Evolutionary conservation across 2,329 filamentous ascomycete species (phyloP).

Genomic region (Aureobasidium vineae): DNA sequence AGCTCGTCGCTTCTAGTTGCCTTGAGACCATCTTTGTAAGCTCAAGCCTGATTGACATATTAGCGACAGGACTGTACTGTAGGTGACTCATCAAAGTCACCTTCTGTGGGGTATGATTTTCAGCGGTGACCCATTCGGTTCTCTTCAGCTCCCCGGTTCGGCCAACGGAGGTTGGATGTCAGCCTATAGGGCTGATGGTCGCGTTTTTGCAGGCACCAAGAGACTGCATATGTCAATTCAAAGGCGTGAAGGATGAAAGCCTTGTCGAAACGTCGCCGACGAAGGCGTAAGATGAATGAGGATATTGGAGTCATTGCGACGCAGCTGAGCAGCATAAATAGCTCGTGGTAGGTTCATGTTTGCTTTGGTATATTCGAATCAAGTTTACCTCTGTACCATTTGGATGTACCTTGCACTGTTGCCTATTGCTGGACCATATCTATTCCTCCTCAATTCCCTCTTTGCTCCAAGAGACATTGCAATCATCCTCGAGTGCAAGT

Average conservation of each 20-base stretch:
- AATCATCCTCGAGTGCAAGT: background rate
- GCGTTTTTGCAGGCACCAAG: background rate
- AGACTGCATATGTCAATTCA: background rate
- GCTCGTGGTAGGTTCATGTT: background rate
- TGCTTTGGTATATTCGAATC: background rate
- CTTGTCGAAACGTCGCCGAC: slow-evolving; percentile 4
- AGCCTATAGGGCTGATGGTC: slow-evolving; percentile 17
- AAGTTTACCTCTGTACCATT: background rate
- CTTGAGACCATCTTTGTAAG: background rate
- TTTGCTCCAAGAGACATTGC: background rate
- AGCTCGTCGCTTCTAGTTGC: background rate
- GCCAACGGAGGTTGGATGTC: background rate
- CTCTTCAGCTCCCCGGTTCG: background rate
- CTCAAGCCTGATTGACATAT: background rate
- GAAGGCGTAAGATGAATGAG: background rate
- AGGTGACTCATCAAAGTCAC: slow-evolving; percentile 1
- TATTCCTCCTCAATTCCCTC: background rate
- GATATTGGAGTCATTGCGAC: background rate
- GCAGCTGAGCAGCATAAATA: background rate
- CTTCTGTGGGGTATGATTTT: background rate
- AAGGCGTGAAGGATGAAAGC: background rate
- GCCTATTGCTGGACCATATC: background rate
- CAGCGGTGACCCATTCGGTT: background rate
- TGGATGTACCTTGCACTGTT: slow-evolving; percentile 3
- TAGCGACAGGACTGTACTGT: background rate